Conservation (phyloP, 768 basidiomycete species). For the Pisolithus marmoratus region DNA sequence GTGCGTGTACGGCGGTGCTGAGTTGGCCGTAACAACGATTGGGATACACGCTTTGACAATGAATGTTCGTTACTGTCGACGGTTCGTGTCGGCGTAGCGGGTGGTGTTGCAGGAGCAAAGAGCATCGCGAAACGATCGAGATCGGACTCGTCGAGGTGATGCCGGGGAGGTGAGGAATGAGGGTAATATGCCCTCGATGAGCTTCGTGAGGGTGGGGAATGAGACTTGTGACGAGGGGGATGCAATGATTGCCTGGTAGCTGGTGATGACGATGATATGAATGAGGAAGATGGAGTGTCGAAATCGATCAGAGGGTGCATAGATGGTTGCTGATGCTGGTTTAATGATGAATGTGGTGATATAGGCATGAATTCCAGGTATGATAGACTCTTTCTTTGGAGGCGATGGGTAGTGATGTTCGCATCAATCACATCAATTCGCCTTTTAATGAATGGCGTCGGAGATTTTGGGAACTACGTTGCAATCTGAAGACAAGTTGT, state of each 20-base stretch:
- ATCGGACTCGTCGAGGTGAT: slow-evolving; percentile 20
- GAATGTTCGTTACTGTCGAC: neutral
- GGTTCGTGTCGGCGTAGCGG: slow-evolving; percentile 16
- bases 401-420: no score
- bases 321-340: neutral
- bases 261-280: neutral
- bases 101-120: slow-evolving; percentile 36
- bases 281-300: neutral
- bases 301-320: slow-evolving; percentile 2
- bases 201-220: slow-evolving; percentile 15
- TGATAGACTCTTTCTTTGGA: no score
- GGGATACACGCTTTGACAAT: neutral
- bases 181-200: slow-evolving; percentile 18
- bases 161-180: neutral
- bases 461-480: no score
- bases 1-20: slow-evolving; percentile 12
- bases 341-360: neutral
- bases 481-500: no score
- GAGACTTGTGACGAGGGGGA: neutral
- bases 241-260: no score
- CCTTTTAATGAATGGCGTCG: no score
- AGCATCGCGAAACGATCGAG: slow-evolving; percentile 38
- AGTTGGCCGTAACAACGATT: neutral
- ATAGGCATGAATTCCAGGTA: neutral
- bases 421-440: no score